Conservation (phyloP, 2,329 filamentous ascomycete genomes). For the Neopestalotiopsis sp. region DNA sequence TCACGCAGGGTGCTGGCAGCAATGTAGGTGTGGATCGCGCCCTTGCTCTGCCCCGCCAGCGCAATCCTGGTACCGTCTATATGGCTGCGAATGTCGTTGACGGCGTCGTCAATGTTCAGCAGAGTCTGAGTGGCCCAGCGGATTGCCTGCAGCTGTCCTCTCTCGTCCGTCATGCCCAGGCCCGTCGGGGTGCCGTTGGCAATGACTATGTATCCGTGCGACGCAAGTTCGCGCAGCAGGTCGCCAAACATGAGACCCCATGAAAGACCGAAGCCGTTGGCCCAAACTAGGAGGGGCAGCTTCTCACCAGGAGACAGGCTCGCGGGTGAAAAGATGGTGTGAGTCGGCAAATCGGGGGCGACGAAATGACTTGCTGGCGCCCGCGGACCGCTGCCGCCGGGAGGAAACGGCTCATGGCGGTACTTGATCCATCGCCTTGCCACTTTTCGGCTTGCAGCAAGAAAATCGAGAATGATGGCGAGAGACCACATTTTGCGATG, state of each 20-base stretch:
- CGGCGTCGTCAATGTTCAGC: background rate
- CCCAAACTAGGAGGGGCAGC: conserved; percentile 7
- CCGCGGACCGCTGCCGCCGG: background rate
- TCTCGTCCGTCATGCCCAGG: background rate
- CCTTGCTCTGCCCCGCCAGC: conserved; percentile 10
- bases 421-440: background rate
- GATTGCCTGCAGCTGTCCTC: background rate
- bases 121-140: background rate
- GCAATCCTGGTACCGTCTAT: background rate
- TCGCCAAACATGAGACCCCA: conserved; percentile 8
- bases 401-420: background rate
- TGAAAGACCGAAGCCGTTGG: conserved; percentile 1
- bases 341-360: background rate
- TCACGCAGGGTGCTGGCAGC: background rate
- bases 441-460: background rate
- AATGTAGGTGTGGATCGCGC: conserved; percentile 4
- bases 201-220: conserved; percentile 5
- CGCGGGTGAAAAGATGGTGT: background rate
- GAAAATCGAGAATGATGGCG: conserved; percentile 6
- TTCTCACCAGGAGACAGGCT: background rate
- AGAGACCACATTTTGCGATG: background rate
- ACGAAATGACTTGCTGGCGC: background rate
- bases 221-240: conserved; percentile 9
- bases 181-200: background rate
- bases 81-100: background rate